A percentile compares a stretch with the other conserved stretches of the same genome.
Conservation (phyloP, 2,329 filamentous ascomycete genomes). For the Penicillium paneum region DNA sequence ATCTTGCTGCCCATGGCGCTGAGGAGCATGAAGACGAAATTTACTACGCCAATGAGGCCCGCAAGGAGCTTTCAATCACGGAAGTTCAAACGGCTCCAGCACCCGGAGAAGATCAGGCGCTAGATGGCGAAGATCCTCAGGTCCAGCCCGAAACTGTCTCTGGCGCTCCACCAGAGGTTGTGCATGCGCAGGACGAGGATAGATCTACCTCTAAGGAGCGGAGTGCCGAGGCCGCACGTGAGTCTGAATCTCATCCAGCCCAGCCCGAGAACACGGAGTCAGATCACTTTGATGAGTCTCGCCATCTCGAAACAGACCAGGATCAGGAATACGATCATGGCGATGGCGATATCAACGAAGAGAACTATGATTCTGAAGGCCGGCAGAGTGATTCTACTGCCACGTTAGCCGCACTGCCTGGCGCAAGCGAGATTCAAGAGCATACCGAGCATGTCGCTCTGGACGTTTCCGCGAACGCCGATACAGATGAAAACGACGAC, state of each 20-base stretch:
- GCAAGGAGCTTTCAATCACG: constrained; percentile 6
- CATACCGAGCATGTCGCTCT: constrained; percentile 13
- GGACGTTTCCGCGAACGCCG: constrained; percentile 5
- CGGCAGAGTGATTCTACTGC: constrained; percentile 30
- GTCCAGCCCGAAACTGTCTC: background rate
- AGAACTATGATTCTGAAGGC: constrained; percentile 28
- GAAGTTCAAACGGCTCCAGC: background rate
- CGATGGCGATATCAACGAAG: constrained; percentile 13
- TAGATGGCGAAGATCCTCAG: background rate
- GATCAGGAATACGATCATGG: constrained; percentile 10
- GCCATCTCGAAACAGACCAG: constrained; percentile 15
- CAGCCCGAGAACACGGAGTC: background rate
- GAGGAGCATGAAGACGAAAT: constrained; percentile 18
- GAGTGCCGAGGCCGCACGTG: background rate
- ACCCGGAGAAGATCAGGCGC: background rate
- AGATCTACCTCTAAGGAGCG: background rate
- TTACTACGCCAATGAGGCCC: constrained; percentile 2
- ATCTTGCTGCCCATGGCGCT: constrained; percentile 14
- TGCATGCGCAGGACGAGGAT: background rate
- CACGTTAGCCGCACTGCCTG: constrained; percentile 25
- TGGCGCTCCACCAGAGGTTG: background rate
- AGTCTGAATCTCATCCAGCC: background rate
- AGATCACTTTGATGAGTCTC: background rate
- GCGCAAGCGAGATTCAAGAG: constrained; percentile 13
- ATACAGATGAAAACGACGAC: constrained; percentile 36